A percentile compares a stretch with the other conserved stretches of the same genome.
These are phyloP conservation scores for Colletotrichum lindemuthianum DNA, from an alignment of 2,329 filamentous ascomycete species.

Conservation along the genomic window DNA sequence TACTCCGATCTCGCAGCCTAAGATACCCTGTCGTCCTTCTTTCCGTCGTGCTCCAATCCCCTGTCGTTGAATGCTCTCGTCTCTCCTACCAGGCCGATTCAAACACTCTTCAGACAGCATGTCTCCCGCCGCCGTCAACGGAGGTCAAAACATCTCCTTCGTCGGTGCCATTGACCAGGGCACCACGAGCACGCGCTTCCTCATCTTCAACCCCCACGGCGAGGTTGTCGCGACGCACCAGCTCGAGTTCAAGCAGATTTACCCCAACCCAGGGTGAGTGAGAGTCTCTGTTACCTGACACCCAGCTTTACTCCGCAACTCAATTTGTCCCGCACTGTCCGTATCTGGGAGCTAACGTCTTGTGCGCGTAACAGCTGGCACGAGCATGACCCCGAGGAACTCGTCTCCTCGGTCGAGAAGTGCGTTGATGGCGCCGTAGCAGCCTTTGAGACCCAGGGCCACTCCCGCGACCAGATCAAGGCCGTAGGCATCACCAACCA, in stretches of 20 bases:
- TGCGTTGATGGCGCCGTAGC: slow-evolving; percentile 81
- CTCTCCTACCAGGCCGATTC: slow-evolving; percentile 38
- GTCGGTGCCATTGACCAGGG: slow-evolving; percentile 84
- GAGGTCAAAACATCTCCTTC: slow-evolving; percentile 57
- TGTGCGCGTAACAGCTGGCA: slow-evolving; percentile 71
- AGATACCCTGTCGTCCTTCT: slow-evolving; percentile 23
- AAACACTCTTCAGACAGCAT: slow-evolving; percentile 42
- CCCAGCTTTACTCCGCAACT: not conserved
- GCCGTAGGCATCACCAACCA: slow-evolving; percentile 86
- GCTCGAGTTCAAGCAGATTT: slow-evolving; percentile 79
- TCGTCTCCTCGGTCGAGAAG: slow-evolving; percentile 75
- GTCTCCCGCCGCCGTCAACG: slow-evolving; percentile 41
- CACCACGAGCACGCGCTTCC: slow-evolving; percentile 80
- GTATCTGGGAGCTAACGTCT: slow-evolving; percentile 4
- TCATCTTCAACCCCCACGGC: slow-evolving; percentile 79
- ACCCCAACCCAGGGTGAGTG: slow-evolving; percentile 79
- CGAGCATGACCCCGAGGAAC: slow-evolving; percentile 82
- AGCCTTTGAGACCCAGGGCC: slow-evolving; percentile 73
- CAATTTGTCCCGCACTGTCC: not conserved
- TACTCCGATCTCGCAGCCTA: slow-evolving; percentile 11
- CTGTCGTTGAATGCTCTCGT: slow-evolving; percentile 39
- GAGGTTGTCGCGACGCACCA: slow-evolving; percentile 78
- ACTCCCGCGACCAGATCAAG: slow-evolving; percentile 74
- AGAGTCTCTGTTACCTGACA: slow-evolving; percentile 49
- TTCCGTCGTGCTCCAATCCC: slow-evolving; percentile 17